phyloP scores from a whole-genome alignment of 257 asterid genomes.

The Solanum lycopersicoides region DNA sequence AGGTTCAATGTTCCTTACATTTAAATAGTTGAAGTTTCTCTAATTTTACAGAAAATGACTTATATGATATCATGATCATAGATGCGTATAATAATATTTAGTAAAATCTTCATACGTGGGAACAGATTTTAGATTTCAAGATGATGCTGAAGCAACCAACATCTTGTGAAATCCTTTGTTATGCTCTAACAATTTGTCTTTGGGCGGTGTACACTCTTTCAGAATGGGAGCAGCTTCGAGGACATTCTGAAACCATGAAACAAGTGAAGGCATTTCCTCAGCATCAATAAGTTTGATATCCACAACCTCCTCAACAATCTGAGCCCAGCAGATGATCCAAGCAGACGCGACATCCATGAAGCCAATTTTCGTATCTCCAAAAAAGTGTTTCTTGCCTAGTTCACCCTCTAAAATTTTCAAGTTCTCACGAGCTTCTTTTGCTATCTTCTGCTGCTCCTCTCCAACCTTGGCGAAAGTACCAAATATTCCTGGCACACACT shows the following conservation, averaged over 20 bases:
- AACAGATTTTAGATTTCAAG: not conserved
- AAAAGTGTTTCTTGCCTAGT: constrained; percentile 7
- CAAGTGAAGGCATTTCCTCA: constrained; percentile 16
- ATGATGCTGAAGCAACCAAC: constrained; percentile 6
- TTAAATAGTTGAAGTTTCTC: not conserved
- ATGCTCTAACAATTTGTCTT: constrained; percentile 9
- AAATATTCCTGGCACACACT: constrained; percentile 14
- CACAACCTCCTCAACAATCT: constrained; percentile 1
- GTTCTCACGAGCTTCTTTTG: constrained; percentile 9
- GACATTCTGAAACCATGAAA: constrained; percentile 9
- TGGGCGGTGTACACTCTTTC: constrained; percentile 10
- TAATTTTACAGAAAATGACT: not conserved
- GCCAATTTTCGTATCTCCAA: constrained; percentile 12
- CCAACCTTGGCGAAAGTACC: constrained; percentile 4
- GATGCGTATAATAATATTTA: not conserved
- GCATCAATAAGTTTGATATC: constrained; percentile 9
- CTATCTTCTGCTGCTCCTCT: constrained; percentile 14
- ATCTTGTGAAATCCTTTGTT: constrained; percentile 5
- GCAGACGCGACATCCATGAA: constrained; percentile 12
- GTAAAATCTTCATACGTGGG: not conserved
- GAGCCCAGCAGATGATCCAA: constrained; percentile 18
- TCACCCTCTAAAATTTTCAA: constrained; percentile 5
- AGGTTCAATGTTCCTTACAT: not conserved
- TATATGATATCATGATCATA: not conserved
- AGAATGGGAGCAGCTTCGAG: constrained; percentile 18